phyloP scores from a whole-genome alignment of 306 rosid genomes.

The Prosopis cineraria region DNA sequence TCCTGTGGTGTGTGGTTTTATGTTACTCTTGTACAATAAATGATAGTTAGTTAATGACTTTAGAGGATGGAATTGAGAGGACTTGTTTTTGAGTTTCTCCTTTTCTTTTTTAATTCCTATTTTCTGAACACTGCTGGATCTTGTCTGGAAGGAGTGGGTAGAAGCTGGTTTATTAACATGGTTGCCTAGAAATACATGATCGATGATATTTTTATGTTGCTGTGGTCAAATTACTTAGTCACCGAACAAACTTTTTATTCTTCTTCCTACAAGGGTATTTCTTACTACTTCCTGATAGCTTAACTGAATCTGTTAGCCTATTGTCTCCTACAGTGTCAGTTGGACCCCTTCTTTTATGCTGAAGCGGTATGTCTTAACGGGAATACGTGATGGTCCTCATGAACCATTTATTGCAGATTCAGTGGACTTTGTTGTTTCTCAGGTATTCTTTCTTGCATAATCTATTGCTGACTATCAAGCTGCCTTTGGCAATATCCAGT shows the following conservation, averaged over 20 bases:
- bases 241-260: neutral
- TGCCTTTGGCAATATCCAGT: neutral
- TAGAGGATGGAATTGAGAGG: neutral
- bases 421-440: conserved; percentile 98
- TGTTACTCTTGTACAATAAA: neutral
- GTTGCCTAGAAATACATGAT: neutral
- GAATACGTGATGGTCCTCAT: conserved; percentile 97
- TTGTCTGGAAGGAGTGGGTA: neutral
- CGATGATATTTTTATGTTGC: neutral
- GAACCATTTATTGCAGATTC: conserved; percentile 99
- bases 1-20: neutral
- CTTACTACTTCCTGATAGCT: conserved; percentile 1
- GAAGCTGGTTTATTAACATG: neutral
- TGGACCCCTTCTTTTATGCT: conserved; percentile 99
- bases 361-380: conserved; percentile 93
- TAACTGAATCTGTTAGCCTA: neutral
- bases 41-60: neutral
- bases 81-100: neutral
- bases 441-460: conserved; percentile 53
- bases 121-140: neutral
- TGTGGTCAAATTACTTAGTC: conserved; percentile 19
- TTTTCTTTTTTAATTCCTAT: neutral
- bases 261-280: conserved; percentile 18
- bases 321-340: conserved; percentile 55
- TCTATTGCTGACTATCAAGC: conserved; percentile 8